These are phyloP conservation scores for Malus hybrid DNA, from an alignment of 331 rosid genomes.

Conservation along the genomic window DNA sequence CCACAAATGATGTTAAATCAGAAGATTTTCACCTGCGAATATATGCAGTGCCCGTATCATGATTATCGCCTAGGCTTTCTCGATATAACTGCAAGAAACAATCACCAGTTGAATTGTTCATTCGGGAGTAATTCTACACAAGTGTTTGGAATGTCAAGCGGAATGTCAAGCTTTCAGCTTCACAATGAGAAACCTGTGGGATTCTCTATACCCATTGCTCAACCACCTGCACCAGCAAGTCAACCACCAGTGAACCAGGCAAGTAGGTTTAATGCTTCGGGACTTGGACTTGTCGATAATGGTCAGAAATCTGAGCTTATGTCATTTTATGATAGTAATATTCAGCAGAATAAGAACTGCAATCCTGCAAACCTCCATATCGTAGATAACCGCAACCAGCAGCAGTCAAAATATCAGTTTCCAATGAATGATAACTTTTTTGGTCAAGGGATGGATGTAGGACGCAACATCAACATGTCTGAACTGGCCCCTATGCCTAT, in stretches of 20 bases:
- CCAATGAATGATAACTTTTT: slow-evolving; percentile 13
- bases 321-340: slow-evolving; percentile 23
- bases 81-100: slow-evolving; percentile 31
- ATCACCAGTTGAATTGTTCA: slow-evolving; percentile 41
- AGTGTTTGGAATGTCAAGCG: slow-evolving; percentile 13
- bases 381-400: slow-evolving; percentile 10
- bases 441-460: slow-evolving; percentile 17
- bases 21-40: slow-evolving; percentile 28
- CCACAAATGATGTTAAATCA: neutral
- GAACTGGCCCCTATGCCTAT: neutral
- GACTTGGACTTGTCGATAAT: slow-evolving; percentile 11
- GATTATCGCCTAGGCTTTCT: slow-evolving; percentile 29
- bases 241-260: slow-evolving; percentile 12
- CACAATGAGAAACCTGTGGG: slow-evolving; percentile 4
- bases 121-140: slow-evolving; percentile 13
- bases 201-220: slow-evolving; percentile 13
- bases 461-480: neutral
- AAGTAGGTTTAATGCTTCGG: slow-evolving; percentile 12
- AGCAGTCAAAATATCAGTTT: slow-evolving; percentile 15
- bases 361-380: slow-evolving; percentile 10
- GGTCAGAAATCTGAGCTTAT: slow-evolving; percentile 35
- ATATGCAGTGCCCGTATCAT: slow-evolving; percentile 22
- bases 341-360: slow-evolving; percentile 14
- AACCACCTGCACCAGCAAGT: slow-evolving; percentile 12
- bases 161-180: slow-evolving; percentile 1